Base-by-base conservation (phyloP, 495 filamentous ascomycete species). In the Aspergillus biplanus region DNA sequence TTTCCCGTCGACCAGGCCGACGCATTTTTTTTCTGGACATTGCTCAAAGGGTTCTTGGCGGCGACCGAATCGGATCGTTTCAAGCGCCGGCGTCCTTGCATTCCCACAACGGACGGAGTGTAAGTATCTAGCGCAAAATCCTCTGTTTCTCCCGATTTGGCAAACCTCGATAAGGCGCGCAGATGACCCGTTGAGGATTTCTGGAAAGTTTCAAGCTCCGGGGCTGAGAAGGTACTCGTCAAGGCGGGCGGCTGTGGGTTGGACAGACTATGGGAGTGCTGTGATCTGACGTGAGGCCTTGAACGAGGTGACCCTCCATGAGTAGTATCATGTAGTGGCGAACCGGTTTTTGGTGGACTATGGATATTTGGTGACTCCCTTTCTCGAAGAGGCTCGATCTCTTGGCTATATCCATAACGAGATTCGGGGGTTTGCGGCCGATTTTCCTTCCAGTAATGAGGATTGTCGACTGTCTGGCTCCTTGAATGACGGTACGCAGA, bases 181-280 rank as follows among this genome's bases (percentile, higher is more conserved):
- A 99, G 83, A 71, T 98, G 91, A 60, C 89, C 88, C 2, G 93
- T 97, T 0, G 92, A 88, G 1, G 93, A 97, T 65, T 89, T 89
- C 33, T 92, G 86, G 15, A 97, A 82, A 31, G 83, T 89, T 67
- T 89, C 83, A 4, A 97, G 80, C 58, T 97, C 92, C 2, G 92
- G 90, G 0, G 84, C 78, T 1, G 79, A 80, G 5, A 91, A 69
- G 11, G 87, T 79, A 42, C 80, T 76, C 33, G 79, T 77, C 8
- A 81, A 69, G 13, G 54, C 69, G 42, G 77, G 72, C 65, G 74
- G 80, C 62, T 75, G 71, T 63, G 74, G 80, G 63, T 74, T 80
- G 21, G 74, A 78, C 34, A 78, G 73, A 46, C 68, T 72, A 52
- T 80, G 74, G 32, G 78, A 69, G 56, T 73, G 66, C 15, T 76